These are phyloP conservation scores for Echeveria elegans DNA, from an alignment of 164 flowering plant species.

Conservation along the genomic window DNA sequence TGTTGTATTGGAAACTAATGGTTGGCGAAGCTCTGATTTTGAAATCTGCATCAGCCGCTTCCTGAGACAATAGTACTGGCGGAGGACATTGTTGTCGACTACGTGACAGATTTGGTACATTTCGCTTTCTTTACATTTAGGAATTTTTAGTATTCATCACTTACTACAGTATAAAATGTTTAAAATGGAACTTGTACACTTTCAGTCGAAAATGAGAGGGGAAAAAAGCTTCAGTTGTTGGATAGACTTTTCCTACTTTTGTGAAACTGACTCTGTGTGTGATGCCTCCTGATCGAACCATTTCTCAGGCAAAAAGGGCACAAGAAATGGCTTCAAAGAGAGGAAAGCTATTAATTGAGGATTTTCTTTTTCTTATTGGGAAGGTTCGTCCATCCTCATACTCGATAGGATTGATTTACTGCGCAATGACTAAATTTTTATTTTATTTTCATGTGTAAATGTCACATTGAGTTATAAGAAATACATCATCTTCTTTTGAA, in stretches of 20 bases:
- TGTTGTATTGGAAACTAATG: slow-evolving; percentile 81
- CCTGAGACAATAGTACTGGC: slow-evolving; percentile 81
- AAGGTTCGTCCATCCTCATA: not conserved
- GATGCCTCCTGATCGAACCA: not conserved
- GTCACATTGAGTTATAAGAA: too few relatives aligned
- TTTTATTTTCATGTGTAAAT: not conserved
- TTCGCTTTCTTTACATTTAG: too few relatives aligned
- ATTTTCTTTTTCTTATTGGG: slow-evolving; percentile 55
- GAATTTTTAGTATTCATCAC: too few relatives aligned
- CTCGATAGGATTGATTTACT: not conserved
- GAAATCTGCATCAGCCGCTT: slow-evolving; percentile 49
- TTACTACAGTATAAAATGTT: not conserved
- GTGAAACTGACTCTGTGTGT: too few relatives aligned
- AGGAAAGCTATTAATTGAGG: slow-evolving; percentile 87
- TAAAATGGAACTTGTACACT: not conserved
- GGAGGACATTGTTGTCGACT: slow-evolving; percentile 94
- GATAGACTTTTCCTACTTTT: too few relatives aligned
- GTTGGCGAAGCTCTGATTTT: slow-evolving; percentile 26
- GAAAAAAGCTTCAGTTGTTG: not conserved
- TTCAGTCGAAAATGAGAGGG: too few relatives aligned
- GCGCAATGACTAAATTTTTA: not conserved
- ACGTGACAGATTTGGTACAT: slow-evolving; percentile 79
- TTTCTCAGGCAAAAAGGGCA: slow-evolving; percentile 71
- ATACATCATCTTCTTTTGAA: too few relatives aligned
- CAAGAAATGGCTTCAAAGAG: slow-evolving; percentile 76